Percentiles rank a stretch among this genome's conserved stretches.
Conservation (phyloP, 2,329 filamentous ascomycete species). For the Aspergillus sp. region DNA sequence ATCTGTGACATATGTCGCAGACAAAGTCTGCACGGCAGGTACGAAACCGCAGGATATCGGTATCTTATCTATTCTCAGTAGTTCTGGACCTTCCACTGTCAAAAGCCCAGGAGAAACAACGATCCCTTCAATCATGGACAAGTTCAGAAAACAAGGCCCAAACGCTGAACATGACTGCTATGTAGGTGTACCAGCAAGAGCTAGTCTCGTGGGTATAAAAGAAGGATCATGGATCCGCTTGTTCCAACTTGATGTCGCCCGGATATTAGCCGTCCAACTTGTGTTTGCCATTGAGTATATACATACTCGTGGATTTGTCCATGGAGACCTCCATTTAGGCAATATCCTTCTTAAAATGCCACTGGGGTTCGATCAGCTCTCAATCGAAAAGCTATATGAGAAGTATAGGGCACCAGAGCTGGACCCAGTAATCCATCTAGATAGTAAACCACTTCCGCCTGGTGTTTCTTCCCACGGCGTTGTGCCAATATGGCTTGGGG, state of each 20-base stretch:
- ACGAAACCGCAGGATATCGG: constrained; percentile 12
- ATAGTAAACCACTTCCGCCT: constrained; percentile 16
- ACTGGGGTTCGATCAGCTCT: constrained; percentile 14
- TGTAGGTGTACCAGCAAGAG: constrained; percentile 12
- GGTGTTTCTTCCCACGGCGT: constrained; percentile 27
- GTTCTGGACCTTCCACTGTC: neutral
- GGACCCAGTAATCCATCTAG: constrained; percentile 14
- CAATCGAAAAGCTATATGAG: constrained; percentile 13
- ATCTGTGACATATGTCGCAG: constrained; percentile 17
- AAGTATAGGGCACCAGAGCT: constrained; percentile 15
- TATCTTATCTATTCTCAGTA: constrained; percentile 15
- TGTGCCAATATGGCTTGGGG: constrained; percentile 31
- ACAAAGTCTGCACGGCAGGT: constrained; percentile 21
- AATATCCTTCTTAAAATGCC: constrained; percentile 27
- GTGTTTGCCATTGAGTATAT: constrained; percentile 25
- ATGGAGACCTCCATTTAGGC: constrained; percentile 33
- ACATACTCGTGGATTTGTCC: constrained; percentile 21
- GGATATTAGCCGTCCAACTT: constrained; percentile 19
- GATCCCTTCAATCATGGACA: constrained; percentile 15
- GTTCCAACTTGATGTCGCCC: constrained; percentile 19
- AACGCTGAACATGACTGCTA: constrained; percentile 21
- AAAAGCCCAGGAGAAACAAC: constrained; percentile 2
- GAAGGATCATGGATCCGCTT: constrained; percentile 16
- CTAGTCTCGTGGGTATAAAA: constrained; percentile 15
- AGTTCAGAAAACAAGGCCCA: constrained; percentile 15